Evolutionary conservation across 176 grass and related monocot species (phyloP).

Genomic region (Areca catechu): DNA sequence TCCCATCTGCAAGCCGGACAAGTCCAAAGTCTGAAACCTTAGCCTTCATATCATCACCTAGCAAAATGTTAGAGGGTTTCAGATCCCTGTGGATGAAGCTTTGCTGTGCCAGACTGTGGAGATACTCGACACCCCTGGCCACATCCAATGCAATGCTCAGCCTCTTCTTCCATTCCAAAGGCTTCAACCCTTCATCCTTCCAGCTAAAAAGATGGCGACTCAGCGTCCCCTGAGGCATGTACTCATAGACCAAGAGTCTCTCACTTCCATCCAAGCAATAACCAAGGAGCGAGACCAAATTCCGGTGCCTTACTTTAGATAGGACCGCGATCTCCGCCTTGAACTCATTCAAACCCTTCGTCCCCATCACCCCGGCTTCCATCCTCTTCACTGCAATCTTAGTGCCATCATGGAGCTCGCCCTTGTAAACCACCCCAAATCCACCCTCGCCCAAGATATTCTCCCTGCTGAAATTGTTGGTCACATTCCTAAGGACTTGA

Average conservation of each 20-base stretch:
- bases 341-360: constrained; percentile 85
- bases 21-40: constrained; percentile 96
- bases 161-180: constrained; percentile 93
- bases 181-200: constrained; percentile 41
- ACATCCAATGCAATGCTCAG: constrained; percentile 84
- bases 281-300: constrained; percentile 81
- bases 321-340: constrained; percentile 87
- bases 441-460: constrained; percentile 85
- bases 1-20: constrained; percentile 84
- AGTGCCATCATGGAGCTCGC: constrained; percentile 86
- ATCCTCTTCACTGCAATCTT: constrained; percentile 96
- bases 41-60: constrained; percentile 95
- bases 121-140: constrained; percentile 93
- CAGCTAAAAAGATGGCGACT: constrained; percentile 77
- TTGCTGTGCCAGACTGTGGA: constrained; percentile 85
- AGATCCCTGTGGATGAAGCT: constrained; percentile 94
- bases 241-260: constrained; percentile 91
- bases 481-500: constrained; percentile 88
- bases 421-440: constrained; percentile 87
- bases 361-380: constrained; percentile 88
- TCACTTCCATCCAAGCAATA: constrained; percentile 91
- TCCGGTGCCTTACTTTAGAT: constrained; percentile 83
- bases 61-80: constrained; percentile 90
- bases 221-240: too few species aligned
- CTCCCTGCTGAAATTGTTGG: constrained; percentile 84